phyloP scores from a whole-genome alignment of 2,329 filamentous ascomycete species.

The Nothopassalora personata region DNA sequence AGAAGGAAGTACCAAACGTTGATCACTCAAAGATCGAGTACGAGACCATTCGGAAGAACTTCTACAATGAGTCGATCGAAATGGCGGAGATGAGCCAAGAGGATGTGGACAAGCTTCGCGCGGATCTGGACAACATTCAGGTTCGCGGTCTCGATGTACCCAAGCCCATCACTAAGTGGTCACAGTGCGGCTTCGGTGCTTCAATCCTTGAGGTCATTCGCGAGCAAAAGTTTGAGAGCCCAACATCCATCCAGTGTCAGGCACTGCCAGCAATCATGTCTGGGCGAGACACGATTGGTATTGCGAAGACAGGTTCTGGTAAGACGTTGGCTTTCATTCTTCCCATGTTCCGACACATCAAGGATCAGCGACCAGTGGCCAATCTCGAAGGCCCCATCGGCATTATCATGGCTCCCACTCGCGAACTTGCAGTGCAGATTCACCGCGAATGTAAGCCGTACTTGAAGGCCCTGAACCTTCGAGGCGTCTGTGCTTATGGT shows the following conservation, averaged over 20 bases:
- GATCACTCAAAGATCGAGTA: conserved; percentile 85
- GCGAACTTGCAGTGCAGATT: conserved; percentile 90
- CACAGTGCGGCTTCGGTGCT: conserved; percentile 83
- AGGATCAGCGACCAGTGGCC: conserved; percentile 78
- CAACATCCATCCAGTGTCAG: conserved; percentile 92
- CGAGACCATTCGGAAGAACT: conserved; percentile 82
- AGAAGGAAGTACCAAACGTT: conserved; percentile 86
- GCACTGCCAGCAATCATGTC: conserved; percentile 94
- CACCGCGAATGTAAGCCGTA: conserved; percentile 93
- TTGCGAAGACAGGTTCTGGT: conserved; percentile 95
- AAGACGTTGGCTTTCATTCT: conserved; percentile 95
- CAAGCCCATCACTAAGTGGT: conserved; percentile 93
- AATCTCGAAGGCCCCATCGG: conserved; percentile 82
- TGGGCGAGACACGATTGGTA: conserved; percentile 88
- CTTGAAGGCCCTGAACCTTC: conserved; percentile 75
- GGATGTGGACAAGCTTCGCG: conserved; percentile 72
- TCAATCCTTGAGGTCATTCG: conserved; percentile 83
- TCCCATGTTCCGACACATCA: conserved; percentile 97
- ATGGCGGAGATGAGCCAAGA: conserved; percentile 76
- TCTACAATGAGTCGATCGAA: conserved; percentile 87
- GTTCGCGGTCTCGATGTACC: conserved; percentile 83
- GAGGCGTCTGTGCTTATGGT: conserved; percentile 88
- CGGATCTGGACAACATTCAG: conserved; percentile 93
- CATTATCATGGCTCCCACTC: conserved; percentile 87
- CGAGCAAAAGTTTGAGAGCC: conserved; percentile 75